A percentile compares a stretch with the other conserved stretches of the same genome.
Evolutionary conservation across 1,284 basidiomycete species (phyloP).

Genomic region (Trichosporon faecale): DNA sequence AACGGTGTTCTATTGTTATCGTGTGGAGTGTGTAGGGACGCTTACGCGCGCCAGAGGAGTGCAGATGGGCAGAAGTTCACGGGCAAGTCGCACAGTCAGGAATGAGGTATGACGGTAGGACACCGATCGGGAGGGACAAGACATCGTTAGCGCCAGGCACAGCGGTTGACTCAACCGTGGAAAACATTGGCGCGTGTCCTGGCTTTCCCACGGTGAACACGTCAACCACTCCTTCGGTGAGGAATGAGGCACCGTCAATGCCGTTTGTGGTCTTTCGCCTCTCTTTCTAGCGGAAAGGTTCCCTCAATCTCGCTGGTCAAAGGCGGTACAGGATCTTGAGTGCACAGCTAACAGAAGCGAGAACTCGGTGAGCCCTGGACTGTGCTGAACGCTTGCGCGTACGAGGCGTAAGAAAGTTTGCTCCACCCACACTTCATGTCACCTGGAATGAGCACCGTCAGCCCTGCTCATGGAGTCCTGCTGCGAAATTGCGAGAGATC

Average conservation of each 20-base stretch:
- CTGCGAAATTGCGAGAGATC: neutral
- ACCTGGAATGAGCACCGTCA: neutral
- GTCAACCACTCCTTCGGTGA: neutral
- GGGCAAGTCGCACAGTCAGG: neutral
- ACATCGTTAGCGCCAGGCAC: neutral
- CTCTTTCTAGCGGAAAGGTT: too few relatives aligned
- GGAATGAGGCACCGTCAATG: neutral
- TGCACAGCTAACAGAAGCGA: neutral
- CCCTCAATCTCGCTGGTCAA: neutral
- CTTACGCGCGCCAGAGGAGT: neutral
- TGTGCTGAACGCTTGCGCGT: neutral
- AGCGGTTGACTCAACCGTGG: slow-evolving; percentile 9
- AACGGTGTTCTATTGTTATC: neutral
- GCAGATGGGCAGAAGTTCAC: neutral
- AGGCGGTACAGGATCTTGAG: neutral
- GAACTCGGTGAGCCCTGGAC: neutral
- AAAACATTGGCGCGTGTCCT: slow-evolving; percentile 4
- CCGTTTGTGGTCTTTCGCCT: neutral
- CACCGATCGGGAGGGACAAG: slow-evolving; percentile 2
- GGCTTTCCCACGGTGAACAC: slow-evolving; percentile 3
- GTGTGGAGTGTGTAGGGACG: slow-evolving; percentile 1
- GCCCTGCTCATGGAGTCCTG: neutral
- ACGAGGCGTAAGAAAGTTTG: neutral
- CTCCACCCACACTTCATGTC: neutral
- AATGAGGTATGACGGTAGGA: slow-evolving; percentile 8